Conservation (phyloP, 2,329 filamentous ascomycete genomes). For the Lecanicillium sp. region DNA sequence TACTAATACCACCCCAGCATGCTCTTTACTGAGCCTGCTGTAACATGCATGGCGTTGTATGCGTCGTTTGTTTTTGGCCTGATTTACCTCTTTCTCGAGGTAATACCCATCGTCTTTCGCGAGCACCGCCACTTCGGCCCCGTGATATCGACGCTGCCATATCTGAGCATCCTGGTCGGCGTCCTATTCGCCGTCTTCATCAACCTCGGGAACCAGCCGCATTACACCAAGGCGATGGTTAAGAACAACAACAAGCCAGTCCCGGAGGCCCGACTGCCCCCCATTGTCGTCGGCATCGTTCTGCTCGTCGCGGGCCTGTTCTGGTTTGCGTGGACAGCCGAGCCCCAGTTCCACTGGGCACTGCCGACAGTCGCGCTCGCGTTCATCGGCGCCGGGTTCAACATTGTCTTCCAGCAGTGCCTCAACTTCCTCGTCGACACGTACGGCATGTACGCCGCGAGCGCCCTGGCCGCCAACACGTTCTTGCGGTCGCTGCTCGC, state of each 20-base stretch:
- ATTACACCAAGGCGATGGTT: conserved; percentile 32
- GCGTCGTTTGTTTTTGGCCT: conserved; percentile 47
- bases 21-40: conserved; percentile 48
- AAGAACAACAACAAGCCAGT: conserved; percentile 29
- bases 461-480: conserved; percentile 58
- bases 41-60: conserved; percentile 49
- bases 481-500: conserved; percentile 44
- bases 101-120: conserved; percentile 51
- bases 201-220: conserved; percentile 35
- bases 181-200: conserved; percentile 37
- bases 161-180: conserved; percentile 45
- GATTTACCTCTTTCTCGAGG: conserved; percentile 53
- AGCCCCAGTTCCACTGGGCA: conserved; percentile 31
- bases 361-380: conserved; percentile 12
- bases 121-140: conserved; percentile 46
- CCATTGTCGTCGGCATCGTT: conserved; percentile 49
- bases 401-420: conserved; percentile 45
- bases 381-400: conserved; percentile 30
- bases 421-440: conserved; percentile 50
- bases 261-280: conserved; percentile 50
- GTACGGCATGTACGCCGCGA: conserved; percentile 54
- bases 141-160: conserved; percentile 45
- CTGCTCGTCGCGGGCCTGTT: conserved; percentile 53
- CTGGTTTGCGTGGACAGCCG: conserved; percentile 55
- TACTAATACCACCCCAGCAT: conserved; percentile 23